Conservation (phyloP, 2,329 filamentous ascomycete genomes). For the Uncinocarpus reesii region DNA sequence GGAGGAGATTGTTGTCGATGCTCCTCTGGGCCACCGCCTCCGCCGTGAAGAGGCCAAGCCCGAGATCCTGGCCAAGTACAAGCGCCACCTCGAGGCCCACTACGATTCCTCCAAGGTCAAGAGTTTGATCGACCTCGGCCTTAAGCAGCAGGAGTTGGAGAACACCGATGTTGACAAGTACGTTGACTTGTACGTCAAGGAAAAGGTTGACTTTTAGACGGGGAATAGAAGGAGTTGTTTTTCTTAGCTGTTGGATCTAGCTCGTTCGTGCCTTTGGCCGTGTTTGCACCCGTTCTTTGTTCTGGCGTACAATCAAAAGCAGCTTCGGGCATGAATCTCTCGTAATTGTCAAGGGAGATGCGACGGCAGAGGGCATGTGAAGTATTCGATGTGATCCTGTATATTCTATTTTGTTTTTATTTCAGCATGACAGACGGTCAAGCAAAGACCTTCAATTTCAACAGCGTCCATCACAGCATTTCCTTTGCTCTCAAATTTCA, state of each 20-base stretch:
- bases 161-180: constrained; percentile 81
- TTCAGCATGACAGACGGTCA: too few species aligned
- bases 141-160: constrained; percentile 66
- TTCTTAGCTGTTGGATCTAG: not conserved
- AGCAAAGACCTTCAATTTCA: not conserved
- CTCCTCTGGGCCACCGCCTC: constrained; percentile 83
- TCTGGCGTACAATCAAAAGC: not conserved
- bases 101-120: constrained; percentile 66
- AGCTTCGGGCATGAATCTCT: too few species aligned
- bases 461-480: not conserved
- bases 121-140: constrained; percentile 69
- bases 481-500: not conserved
- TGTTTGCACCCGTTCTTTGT: too few species aligned
- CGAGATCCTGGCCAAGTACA: constrained; percentile 89
- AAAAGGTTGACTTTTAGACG: constrained; percentile 19
- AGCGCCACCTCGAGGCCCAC: constrained; percentile 80
- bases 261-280: not conserved
- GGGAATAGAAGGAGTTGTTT: not conserved
- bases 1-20: constrained; percentile 84
- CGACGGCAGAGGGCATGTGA: too few species aligned
- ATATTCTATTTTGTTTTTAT: too few species aligned
- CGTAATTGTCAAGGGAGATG: too few species aligned
- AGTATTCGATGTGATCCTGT: too few species aligned
- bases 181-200: constrained; percentile 70
- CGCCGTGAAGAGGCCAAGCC: constrained; percentile 95